phyloP scores from a whole-genome alignment of 164 flowering plant species.

The Dillenia suffruticosa region DNA sequence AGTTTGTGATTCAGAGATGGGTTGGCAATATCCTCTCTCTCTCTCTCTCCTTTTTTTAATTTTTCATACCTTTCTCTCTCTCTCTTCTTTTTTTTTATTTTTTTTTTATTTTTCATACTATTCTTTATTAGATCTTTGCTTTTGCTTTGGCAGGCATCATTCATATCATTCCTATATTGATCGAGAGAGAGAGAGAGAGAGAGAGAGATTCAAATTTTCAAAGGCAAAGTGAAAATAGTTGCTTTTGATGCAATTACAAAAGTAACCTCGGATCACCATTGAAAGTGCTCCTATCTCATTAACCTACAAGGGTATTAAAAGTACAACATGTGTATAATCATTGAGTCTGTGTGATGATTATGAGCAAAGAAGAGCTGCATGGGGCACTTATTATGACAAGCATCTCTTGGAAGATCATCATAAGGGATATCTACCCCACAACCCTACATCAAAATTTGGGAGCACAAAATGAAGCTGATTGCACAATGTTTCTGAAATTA shows the following conservation, averaged over 20 bases:
- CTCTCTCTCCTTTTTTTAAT: slow-evolving; percentile 18
- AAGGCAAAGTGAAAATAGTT: slow-evolving; percentile 20
- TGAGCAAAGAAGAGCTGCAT: too few relatives aligned
- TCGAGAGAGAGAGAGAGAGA: slow-evolving; percentile 18
- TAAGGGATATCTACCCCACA: too few relatives aligned
- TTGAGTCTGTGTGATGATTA: too few relatives aligned
- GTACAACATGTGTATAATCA: too few relatives aligned
- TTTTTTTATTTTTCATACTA: slow-evolving; percentile 25
- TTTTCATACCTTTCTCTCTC: slow-evolving; percentile 32
- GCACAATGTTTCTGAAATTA: too few relatives aligned
- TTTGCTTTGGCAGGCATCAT: slow-evolving; percentile 59
- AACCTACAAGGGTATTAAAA: too few relatives aligned
- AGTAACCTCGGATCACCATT: neutral
- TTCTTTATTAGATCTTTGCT: slow-evolving; percentile 43
- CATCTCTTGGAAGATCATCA: too few relatives aligned
- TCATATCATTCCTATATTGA: slow-evolving; percentile 18
- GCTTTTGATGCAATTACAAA: slow-evolving; percentile 24
- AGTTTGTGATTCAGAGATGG: slow-evolving; percentile 24
- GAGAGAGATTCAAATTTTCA: slow-evolving; percentile 17
- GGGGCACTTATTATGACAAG: too few relatives aligned
- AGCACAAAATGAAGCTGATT: too few relatives aligned
- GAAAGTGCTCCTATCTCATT: too few relatives aligned
- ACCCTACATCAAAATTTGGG: too few relatives aligned
- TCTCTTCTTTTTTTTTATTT: slow-evolving; percentile 2
- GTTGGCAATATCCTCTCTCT: slow-evolving; percentile 21